Base-by-base conservation (phyloP, 1,139 yeast genomes). In the Suhomyces taliae region DNA sequence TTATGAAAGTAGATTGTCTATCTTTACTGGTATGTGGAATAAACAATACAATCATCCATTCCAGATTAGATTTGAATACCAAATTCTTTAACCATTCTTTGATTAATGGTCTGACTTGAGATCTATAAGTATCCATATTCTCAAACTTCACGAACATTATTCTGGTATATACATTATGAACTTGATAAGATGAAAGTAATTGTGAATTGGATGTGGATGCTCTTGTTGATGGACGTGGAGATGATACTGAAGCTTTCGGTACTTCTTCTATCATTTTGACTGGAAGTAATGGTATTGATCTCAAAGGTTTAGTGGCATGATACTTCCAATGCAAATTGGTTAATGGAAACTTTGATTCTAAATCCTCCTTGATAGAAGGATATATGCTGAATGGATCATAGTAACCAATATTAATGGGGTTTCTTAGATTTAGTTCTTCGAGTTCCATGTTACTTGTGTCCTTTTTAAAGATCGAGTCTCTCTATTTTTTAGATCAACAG, bases 301-400 rank as follows among this genome's bases (percentile, higher is more conserved):
- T 79, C 35, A 87, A 65, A 3, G 86, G 82, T 40, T 76, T 73
- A 10, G 82, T 71, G 12, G 76, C 65, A 33, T 77, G 67, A 40
- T 81, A 72, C 56, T 82, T 83, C 95, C 97, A 90, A 62, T 90
- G 96, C 33, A 93, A 69, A 51, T 87, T 87, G 5, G 83, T 79
- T 36, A 91, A 69, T 2, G 90, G 91, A 4, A 88, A 71, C 48
- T 79, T 76, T 11, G 75, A 53, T 36, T 70, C 67, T 26, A 91
- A 65, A 34, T 80, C 84, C 4, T 70, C 65, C 51, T 76, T 64
- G n/a, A 90, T 65, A 40, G 70, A 66, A 1, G 81, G 78, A 58
- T 78, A 87, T 1, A 86, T 79, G 37, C 81, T 80, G 61, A 88
- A 87, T 0, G 98, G 98, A 62, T 93, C 98, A 64, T 87, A 90